phyloP scores from a whole-genome alignment of 1,284 basidiomycete genomes.

The Kwoniella shivajii region DNA sequence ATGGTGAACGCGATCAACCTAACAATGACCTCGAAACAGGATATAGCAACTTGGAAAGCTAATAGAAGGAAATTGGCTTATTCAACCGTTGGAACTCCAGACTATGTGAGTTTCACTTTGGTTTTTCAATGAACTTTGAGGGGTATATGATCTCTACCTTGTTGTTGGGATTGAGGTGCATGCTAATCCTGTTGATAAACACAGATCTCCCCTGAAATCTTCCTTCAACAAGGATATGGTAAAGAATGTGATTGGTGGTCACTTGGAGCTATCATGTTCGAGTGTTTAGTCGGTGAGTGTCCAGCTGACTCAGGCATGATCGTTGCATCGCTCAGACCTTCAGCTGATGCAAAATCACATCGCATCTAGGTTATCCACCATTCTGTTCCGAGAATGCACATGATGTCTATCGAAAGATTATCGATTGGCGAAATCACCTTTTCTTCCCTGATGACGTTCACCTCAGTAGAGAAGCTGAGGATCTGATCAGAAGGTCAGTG shows the following conservation, averaged over 20 bases:
- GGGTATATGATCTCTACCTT: too few species aligned
- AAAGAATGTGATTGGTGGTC: slow-evolving; percentile 99
- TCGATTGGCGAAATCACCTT: slow-evolving; percentile 89
- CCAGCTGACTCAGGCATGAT: too few species aligned
- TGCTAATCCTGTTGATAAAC: background rate
- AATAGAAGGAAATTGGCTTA: slow-evolving; percentile 96
- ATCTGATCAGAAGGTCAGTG: slow-evolving; percentile 74
- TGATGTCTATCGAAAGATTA: slow-evolving; percentile 98
- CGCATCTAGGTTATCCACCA: slow-evolving; percentile 84
- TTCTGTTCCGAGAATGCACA: slow-evolving; percentile 98
- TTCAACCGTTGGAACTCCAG: slow-evolving; percentile 97
- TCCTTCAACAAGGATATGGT: slow-evolving; percentile 94
- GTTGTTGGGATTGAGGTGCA: background rate
- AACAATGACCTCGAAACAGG: slow-evolving; percentile 87
- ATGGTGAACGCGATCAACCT: slow-evolving; percentile 94
- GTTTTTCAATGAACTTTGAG: too few species aligned
- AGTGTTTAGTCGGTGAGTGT: slow-evolving; percentile 78
- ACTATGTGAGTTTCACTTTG: slow-evolving; percentile 65
- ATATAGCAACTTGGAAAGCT: slow-evolving; percentile 98
- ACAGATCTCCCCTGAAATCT: slow-evolving; percentile 93
- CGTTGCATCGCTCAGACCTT: too few species aligned
- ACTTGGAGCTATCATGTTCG: slow-evolving; percentile 96
- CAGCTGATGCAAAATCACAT: background rate
- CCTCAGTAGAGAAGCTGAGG: slow-evolving; percentile 87
- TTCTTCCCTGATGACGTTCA: slow-evolving; percentile 96